Base-by-base conservation (phyloP, 768 basidiomycete genomes). In the Boletus fagicola region DNA sequence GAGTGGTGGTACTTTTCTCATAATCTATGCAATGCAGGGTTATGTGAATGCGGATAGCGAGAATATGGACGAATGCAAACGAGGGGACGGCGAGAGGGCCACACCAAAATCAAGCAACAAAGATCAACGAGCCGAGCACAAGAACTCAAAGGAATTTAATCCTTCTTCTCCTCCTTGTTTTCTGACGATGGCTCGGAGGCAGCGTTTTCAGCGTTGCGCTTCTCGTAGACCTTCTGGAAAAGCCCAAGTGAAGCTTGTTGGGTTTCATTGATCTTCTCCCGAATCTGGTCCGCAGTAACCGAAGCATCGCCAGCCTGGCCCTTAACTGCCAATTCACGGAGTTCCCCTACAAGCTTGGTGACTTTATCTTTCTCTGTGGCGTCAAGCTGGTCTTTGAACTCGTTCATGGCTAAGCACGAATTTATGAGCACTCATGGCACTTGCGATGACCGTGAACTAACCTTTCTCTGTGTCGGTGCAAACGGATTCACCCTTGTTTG, bases 201-300 rank as follows among this genome's bases (percentile, higher is more conserved):
- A 39, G 71, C 76, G 61, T 80, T 82, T 75, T 92, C 90, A 30
- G 89, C 87, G 63, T 83, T 84, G 56, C 88, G 85, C 84, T 96
- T 96, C 82, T 94, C 92, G 72, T 95, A 94, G 15, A 92, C 86
- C 87, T 94, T 96, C 76, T 96, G 90, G 95, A 98, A 98, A 57
- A 98, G 87, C 58, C 92, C 91, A 38, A 98, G 85, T 18, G 93
- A 95, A 16, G 95, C 96, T 66, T 90, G 87, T 70, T 98, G 96
- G 5, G 94, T 93, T 77, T 94, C 93, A 72, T 81, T 86, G 68
- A 96, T 88, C 84, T 94, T 94, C 72, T 90, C 88, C 69, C 92
- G 88, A 78, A 99, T 94, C 54, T 79, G 72, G 40, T 98, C 95
- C 36, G 94, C 84, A 54, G 87, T 91, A 65, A 97, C 76, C 39